These are phyloP conservation scores for Przewalskia tangutica DNA, from an alignment of 257 asterid genomes.

Conservation along the genomic window DNA sequence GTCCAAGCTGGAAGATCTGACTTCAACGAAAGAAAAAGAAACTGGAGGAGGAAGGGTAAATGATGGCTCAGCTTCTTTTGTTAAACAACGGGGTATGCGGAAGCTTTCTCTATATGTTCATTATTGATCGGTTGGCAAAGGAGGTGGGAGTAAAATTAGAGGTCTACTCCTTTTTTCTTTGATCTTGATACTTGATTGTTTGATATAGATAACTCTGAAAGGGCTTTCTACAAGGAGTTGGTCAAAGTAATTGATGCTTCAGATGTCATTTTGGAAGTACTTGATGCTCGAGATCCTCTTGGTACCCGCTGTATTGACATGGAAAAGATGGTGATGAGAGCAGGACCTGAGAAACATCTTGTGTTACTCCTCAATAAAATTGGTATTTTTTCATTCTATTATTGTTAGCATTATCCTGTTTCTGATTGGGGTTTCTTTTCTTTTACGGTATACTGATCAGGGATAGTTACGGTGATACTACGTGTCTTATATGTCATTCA, in stretches of 20 bases:
- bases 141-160: neutral
- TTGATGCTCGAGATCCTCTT: slow-evolving; percentile 94
- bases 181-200: neutral
- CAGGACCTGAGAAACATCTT: slow-evolving; percentile 73
- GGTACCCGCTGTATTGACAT: slow-evolving; percentile 87
- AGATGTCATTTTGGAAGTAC: slow-evolving; percentile 92
- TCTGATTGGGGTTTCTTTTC: neutral
- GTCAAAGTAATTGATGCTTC: slow-evolving; percentile 89
- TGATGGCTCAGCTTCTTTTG: slow-evolving; percentile 18
- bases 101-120: neutral
- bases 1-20: slow-evolving; percentile 6
- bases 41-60: slow-evolving; percentile 21
- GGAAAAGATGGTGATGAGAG: slow-evolving; percentile 77
- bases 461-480: neutral
- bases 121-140: neutral
- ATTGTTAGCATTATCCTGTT: neutral
- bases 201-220: slow-evolving; percentile 55
- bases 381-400: slow-evolving; percentile 27
- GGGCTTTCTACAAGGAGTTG: slow-evolving; percentile 85
- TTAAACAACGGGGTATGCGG: slow-evolving; percentile 47
- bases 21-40: slow-evolving; percentile 19
- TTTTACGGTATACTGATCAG: neutral
- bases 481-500: neutral
- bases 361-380: slow-evolving; percentile 89
- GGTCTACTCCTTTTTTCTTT: neutral